Base-by-base conservation (phyloP, 2,329 filamentous ascomycete species). In the Hansfordia pulvinata region DNA sequence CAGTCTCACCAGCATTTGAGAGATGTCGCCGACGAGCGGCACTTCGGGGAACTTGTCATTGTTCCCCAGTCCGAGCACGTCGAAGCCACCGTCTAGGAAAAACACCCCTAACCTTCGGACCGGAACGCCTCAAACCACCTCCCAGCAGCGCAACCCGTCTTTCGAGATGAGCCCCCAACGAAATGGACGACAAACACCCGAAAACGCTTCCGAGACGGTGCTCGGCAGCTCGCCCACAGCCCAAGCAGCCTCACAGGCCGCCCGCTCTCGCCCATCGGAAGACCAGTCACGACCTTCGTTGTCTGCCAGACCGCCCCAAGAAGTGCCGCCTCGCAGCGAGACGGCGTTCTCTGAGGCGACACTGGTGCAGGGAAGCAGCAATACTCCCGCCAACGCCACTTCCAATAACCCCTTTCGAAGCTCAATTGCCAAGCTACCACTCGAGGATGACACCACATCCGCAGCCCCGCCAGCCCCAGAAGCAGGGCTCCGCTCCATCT, bases 401-500 rank as follows among this genome's bases (percentile, higher is more conserved):
- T n/a, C n/a, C n/a, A n/a, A n/a, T n/a, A n/a, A n/a, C n/a, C n/a
- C n/a, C n/a, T n/a, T n/a, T n/a, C 54, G 64, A 28, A 65, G 52
- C 43, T 75, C 68, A 12, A 71, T 72, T 36, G 63, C 65, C 26
- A 73, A 74, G 38, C 49, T 56, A 14, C 67, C 64, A 10, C 40
- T 63, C 4, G 43, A 41, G 15, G 53, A 56, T 14, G 47, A 50
- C 7, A 23, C 46, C 2, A 23, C 32, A 12, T 31, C 42, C 4
- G 37, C 42, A 13, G 34, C 46, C 44, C 26, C 47, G 35, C 33
- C 34, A 15, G 25, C 30, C 3, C 39, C 43, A 20, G 22, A 27
- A 40, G 32, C 53, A 5, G 54, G 64, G 0, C 62, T 80, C 39
- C 65, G 69, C 17, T 85, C 79, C 14, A 84, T 86, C 40, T 86